A percentile compares a stretch with the other conserved stretches of the same genome.
Conservation (phyloP, 2,329 filamentous ascomycete species). For the Pestalotiopsis sp. region DNA sequence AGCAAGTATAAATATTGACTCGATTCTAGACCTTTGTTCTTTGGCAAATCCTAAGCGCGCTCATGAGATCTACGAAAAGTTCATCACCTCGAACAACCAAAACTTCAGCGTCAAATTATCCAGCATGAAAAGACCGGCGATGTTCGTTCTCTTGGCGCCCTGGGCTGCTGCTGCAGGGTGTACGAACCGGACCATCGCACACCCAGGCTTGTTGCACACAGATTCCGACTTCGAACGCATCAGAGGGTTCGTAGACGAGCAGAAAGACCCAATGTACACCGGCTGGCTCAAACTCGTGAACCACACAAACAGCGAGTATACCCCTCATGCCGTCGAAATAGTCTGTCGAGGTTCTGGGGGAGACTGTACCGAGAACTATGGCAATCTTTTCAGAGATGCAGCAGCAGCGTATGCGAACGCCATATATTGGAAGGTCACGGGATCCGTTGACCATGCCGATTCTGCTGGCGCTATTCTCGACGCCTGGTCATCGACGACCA, state of each 20-base stretch:
- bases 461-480: conserved; percentile 37
- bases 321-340: conserved; percentile 25
- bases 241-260: conserved; percentile 8
- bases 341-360: conserved; percentile 36
- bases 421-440: conserved; percentile 41
- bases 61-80: background rate
- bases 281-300: conserved; percentile 14
- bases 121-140: background rate
- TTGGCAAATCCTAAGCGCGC: background rate
- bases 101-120: background rate
- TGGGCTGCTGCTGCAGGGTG: background rate
- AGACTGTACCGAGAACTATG: conserved; percentile 33
- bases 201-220: conserved; percentile 16
- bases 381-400: conserved; percentile 32
- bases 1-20: background rate
- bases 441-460: conserved; percentile 36
- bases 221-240: conserved; percentile 13
- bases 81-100: too few species aligned
- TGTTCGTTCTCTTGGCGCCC: background rate
- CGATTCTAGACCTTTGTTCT: background rate
- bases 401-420: conserved; percentile 39
- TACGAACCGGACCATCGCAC: background rate
- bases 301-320: conserved; percentile 30
- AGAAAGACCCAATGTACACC: conserved; percentile 13
- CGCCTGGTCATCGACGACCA: conserved; percentile 38